phyloP scores from a whole-genome alignment of 768 basidiomycete species.

The Russula ochroleuca region DNA sequence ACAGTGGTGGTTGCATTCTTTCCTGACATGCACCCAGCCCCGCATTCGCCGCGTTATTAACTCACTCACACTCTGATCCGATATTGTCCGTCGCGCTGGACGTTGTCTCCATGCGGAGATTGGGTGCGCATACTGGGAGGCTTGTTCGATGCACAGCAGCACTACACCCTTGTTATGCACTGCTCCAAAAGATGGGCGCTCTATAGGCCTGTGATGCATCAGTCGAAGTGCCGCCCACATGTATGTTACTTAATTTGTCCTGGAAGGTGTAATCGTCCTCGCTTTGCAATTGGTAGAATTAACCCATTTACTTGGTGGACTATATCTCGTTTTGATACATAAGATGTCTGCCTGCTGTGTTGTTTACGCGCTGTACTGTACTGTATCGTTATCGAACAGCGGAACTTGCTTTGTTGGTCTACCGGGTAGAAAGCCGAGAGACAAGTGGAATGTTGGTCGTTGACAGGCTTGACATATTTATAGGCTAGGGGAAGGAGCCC shows the following conservation, averaged over 20 bases:
- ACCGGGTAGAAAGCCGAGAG: background rate
- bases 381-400: background rate
- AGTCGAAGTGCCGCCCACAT: background rate
- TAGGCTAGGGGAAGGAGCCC: background rate
- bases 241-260: background rate
- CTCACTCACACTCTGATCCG: background rate
- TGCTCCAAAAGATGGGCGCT: conserved; percentile 15
- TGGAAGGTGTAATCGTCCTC: background rate
- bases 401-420: too few species aligned
- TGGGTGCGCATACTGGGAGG: background rate
- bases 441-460: background rate
- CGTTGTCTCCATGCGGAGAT: background rate
- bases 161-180: background rate
- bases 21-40: background rate
- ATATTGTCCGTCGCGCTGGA: background rate
- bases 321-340: background rate
- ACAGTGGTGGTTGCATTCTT: conserved; percentile 10
- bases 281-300: background rate
- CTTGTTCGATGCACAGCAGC: background rate
- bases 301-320: background rate
- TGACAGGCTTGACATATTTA: background rate
- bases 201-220: conserved; percentile 4
- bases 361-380: background rate
- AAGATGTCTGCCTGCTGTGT: background rate
- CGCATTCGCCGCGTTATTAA: background rate